phyloP scores from a whole-genome alignment of 345 rosid species.

The Clausena lansium region DNA sequence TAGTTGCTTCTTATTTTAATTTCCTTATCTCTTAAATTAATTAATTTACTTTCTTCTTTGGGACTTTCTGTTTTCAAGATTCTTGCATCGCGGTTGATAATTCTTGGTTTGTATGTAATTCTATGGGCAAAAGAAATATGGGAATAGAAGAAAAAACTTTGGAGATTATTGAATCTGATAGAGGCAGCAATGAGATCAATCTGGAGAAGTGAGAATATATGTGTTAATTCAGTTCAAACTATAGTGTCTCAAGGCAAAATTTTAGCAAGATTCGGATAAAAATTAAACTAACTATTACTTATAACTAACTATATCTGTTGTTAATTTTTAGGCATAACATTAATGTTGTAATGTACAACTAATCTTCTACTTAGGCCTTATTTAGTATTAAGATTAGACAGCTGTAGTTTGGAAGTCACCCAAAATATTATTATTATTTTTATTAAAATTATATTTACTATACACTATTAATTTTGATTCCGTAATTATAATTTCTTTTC shows the following conservation, averaged over 20 bases:
- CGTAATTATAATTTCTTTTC: too few relatives aligned
- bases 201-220: not conserved
- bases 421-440: too few relatives aligned
- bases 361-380: too few relatives aligned
- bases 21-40: not conserved
- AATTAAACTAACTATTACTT: too few relatives aligned
- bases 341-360: too few relatives aligned
- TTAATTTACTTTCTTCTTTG: not conserved
- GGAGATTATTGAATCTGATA: not conserved
- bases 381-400: too few relatives aligned
- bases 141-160: not conserved
- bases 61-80: not conserved
- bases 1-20: not conserved
- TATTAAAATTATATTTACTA: too few relatives aligned
- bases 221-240: not conserved
- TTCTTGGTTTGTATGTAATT: not conserved
- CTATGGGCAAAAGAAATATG: not conserved
- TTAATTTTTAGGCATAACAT: too few relatives aligned
- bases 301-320: too few relatives aligned
- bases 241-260: too few relatives aligned
- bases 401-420: rapidly evolving
- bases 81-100: not conserved
- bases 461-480: too few relatives aligned
- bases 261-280: too few relatives aligned
- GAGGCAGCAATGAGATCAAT: not conserved